Percentiles rank a stretch among this genome's conserved stretches.
Evolutionary conservation across 257 asterid genomes (phyloP).

Genomic region (Echites panduratus): DNA sequence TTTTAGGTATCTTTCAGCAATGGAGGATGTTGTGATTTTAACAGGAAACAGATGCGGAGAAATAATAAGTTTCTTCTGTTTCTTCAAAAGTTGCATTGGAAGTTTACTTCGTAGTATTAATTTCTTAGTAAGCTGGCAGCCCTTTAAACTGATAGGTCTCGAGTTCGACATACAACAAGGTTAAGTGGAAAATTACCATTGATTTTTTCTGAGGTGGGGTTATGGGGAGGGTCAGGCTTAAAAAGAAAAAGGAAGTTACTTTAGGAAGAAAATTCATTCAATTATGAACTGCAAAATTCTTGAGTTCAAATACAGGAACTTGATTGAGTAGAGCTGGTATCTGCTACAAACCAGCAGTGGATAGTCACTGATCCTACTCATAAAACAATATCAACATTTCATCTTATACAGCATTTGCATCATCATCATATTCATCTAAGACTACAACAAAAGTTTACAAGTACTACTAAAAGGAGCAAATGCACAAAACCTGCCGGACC

Average conservation of each 20-base stretch:
- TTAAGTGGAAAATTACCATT: too few relatives aligned
- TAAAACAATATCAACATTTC: not conserved
- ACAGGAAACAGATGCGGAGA: not conserved
- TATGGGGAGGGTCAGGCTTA: too few relatives aligned
- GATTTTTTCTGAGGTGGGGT: too few relatives aligned
- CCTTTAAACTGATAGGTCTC: too few relatives aligned
- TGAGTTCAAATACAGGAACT: not conserved
- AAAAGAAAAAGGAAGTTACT: too few relatives aligned
- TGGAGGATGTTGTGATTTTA: too few relatives aligned
- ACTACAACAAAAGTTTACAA: not conserved
- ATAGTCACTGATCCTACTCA: not conserved
- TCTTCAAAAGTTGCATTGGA: not conserved
- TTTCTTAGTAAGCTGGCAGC: too few relatives aligned
- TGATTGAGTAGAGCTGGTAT: not conserved
- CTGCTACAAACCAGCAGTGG: not conserved
- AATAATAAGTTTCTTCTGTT: too few relatives aligned
- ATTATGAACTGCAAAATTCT: not conserved
- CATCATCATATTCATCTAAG: not conserved
- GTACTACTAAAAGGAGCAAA: not conserved
- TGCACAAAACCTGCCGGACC: conserved; percentile 12
- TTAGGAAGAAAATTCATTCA: not conserved
- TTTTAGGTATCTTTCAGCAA: too few relatives aligned
- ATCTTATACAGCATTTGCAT: not conserved
- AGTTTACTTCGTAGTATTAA: too few relatives aligned
- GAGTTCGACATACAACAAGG: too few relatives aligned